Evolutionary conservation across 225 moss, liverwort and hornwort genomes (phyloP), one percentile per base, ranked within the genome.

Genomic region (Bryum argenteum): DNA sequence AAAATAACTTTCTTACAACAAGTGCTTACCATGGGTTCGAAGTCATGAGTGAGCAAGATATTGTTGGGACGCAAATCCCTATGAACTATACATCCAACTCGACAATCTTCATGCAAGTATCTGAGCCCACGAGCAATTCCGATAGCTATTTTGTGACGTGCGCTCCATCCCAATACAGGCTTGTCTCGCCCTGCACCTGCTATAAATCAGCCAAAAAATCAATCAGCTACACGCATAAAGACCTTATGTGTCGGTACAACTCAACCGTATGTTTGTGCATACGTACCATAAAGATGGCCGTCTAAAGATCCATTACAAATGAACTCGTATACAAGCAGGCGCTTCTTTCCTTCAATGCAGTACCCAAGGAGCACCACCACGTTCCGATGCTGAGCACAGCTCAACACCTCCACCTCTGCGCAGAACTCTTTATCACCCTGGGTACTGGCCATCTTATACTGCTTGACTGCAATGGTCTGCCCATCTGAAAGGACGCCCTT

Each of bases 51-150:
- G 47, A 86, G 85, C 26, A 91, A 75, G 59, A 93, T 89, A 66
- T 88, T 93, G 75, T 91, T 88, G 37, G 87, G 89, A 67, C 93
- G 84, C 83, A 90, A 67, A 74, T 93, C 93, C 44, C 90, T 87
- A 71, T 93, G 93, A 52, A 93, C 89, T 58, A 91, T 86, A 76
- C 91, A 89, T 1, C 93, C 91, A 38, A 91, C 91, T 54, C 91
- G 88, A 60, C 89, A 91, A 71, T 93, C 91, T 66, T 93, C 91
- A 63, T 93, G 93, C 69, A 93, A 75, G 60, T 93, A 93, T 48
- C 93, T 82, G 9, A 93, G 67, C 55, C 89, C 93, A 8, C 86
- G 85, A 11, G 91, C 93, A 17, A 89, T 81, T 39, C 91, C 93
- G 75, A 83, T 63, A 9, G 93, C 93, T 59, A 93, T 91, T 71